Conservation (phyloP, 179 eudicot species). For the Sideroxylon spinosum region DNA sequence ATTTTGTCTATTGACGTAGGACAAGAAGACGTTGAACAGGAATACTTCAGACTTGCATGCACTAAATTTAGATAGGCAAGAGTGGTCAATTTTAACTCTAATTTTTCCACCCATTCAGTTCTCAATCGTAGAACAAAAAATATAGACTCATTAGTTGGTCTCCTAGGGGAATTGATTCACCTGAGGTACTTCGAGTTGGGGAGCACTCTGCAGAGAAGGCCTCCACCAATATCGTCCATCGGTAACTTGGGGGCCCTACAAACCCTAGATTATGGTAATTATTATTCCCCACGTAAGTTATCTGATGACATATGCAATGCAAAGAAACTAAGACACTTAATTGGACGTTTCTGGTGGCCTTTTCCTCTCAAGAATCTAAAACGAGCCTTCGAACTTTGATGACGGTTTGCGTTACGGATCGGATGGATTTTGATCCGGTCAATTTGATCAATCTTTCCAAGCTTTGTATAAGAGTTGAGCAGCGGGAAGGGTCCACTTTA, state of each 20-base stretch:
- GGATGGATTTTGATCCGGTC: not conserved
- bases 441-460: not conserved
- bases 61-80: not conserved
- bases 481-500: not conserved
- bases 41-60: not conserved
- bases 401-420: not conserved
- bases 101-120: not conserved
- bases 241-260: not conserved
- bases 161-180: not conserved
- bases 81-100: not conserved
- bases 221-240: not conserved
- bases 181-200: not conserved
- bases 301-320: not conserved
- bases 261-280: not conserved
- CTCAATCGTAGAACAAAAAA: not conserved
- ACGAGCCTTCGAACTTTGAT: not conserved
- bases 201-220: not conserved
- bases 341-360: not conserved
- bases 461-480: not conserved
- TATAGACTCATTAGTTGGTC: not conserved
- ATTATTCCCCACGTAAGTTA: no score
- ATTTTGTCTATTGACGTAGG: not conserved
- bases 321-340: not conserved
- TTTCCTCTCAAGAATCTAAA: not conserved
- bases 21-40: no score